Base-by-base conservation (phyloP, 371 early-diverging fungal species). In the Mortierella sp. region DNA sequence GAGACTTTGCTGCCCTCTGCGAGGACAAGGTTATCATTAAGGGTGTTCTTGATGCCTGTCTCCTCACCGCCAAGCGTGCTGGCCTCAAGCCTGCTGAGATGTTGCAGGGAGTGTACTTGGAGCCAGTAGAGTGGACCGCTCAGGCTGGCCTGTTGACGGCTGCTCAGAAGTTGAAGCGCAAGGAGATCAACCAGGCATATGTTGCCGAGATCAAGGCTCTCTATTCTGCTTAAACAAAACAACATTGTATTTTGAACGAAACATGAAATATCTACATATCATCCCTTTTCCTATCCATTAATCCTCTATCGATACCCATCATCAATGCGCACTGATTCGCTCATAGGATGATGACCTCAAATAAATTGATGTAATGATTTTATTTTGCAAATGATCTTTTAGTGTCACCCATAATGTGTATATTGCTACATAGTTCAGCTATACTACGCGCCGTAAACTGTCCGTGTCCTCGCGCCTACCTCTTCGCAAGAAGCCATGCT, bases 91-190 rank as follows among this genome's bases (percentile, higher is more conserved):
- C 89, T 3, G 87, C 93, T 4, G 97, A 97, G 83, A 69, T 91
- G 32, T 73, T 97, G 43, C 72, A 86, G n/a, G 90, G 87, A 65
- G 79, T 96, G 15, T 85, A 87, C 71, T 65, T 98, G 5, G 88
- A 87, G 63, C 82, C 82, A 0, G 96, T 95, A 40, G 88, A 94
- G 67, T 98, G 98, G 97, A 96, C 96, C 4, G 88, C 96, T 1
- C 93, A 97, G 82, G 93, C 90, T 81, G 94, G 90, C 55, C 58
- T 92, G 64, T 83, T 96, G 86, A 98, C 99, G 10, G 96, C 98
- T 15, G 96, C 98, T 15, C 94, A 94, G 84, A 99, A 99, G 86
- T 78, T 97, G 48, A 96, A 97, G 86, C 91, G 99, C 68, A 89
- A 88, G 58, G 93, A 90, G 41, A 90, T 97, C 58, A 85, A 89